phyloP scores from a whole-genome alignment of 2,329 filamentous ascomycete genomes.

The Byssochlamys sp. region DNA sequence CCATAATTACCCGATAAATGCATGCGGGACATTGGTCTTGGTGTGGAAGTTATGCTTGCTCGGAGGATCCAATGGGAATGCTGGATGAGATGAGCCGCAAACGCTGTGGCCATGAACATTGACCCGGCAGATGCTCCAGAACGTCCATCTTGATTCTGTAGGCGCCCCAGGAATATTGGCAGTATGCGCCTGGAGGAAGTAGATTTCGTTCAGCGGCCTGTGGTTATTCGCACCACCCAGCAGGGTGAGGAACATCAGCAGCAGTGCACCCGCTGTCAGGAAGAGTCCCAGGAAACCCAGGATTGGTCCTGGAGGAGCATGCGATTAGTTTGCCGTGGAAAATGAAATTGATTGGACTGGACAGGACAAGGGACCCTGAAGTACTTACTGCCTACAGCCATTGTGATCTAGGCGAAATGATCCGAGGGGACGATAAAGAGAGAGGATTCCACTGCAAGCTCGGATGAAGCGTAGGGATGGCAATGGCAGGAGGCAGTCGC shows the following conservation, averaged over 20 bases:
- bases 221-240: conserved; percentile 49
- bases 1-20: conserved; percentile 44
- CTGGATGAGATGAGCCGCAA: conserved; percentile 57
- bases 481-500: background rate
- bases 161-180: conserved; percentile 60
- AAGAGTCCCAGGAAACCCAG: conserved; percentile 51
- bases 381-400: conserved; percentile 22
- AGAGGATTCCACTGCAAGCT: background rate
- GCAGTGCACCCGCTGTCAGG: conserved; percentile 51
- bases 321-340: no score
- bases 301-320: conserved; percentile 38
- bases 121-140: conserved; percentile 69
- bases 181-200: conserved; percentile 76
- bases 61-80: conserved; percentile 55
- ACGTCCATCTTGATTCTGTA: conserved; percentile 71
- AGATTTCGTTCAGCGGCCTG: conserved; percentile 61
- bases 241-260: conserved; percentile 58
- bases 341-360: no score
- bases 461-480: background rate
- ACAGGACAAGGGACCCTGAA: background rate
- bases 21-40: conserved; percentile 41
- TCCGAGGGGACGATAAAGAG: background rate
- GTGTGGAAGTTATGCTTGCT: conserved; percentile 50
- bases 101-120: conserved; percentile 46
- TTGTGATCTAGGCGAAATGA: background rate